Percentiles rank a stretch among this genome's conserved stretches.
Evolutionary conservation across 1,139 yeast species (phyloP).

Genomic region (Magnusiomyces tetraspermus): DNA sequence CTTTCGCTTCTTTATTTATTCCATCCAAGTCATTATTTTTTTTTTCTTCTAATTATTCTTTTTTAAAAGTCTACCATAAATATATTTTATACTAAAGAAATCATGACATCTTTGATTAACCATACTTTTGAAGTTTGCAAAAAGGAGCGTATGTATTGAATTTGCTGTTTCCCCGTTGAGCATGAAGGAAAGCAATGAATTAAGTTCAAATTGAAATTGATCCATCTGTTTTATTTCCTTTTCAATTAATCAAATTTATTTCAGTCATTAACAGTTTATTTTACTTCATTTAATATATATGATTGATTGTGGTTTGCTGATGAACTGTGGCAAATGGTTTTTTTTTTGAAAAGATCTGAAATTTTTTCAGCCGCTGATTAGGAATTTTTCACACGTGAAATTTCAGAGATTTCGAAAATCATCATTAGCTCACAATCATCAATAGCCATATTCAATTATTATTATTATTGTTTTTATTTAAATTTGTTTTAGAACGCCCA

Average conservation of each 20-base stretch:
- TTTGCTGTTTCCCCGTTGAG: background rate
- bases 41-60: background rate
- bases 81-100: too few species aligned
- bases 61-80: background rate
- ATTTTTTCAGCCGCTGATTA: too few species aligned
- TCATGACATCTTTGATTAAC: slow-evolving; percentile 59
- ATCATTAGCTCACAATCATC: too few species aligned
- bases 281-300: too few species aligned
- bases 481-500: slow-evolving; percentile 44
- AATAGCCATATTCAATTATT: background rate
- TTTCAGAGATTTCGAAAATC: too few species aligned
- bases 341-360: background rate
- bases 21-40: background rate
- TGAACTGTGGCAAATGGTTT: background rate
- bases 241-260: background rate
- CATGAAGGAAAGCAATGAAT: background rate
- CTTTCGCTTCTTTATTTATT: background rate
- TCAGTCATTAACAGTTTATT: too few species aligned
- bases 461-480: background rate
- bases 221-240: background rate
- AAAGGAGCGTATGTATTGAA: slow-evolving; percentile 37
- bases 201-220: background rate
- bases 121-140: slow-evolving; percentile 66
- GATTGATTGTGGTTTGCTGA: background rate
- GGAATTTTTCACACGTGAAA: background rate